Evolutionary conservation across 2,329 filamentous ascomycete species (phyloP).

Genomic region (Alternaria solani): DNA sequence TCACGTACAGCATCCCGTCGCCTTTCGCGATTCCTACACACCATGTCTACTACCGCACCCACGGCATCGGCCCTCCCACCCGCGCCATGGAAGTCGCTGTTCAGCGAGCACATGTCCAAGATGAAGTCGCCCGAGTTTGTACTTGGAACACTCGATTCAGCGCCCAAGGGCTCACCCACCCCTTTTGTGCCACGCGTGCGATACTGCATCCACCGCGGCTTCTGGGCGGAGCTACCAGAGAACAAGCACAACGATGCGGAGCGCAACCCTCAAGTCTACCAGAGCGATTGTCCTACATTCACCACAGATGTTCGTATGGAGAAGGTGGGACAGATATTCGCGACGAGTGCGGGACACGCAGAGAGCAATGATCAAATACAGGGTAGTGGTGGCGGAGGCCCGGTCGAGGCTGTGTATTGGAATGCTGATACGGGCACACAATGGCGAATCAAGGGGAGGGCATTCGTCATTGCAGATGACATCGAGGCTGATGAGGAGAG

Average conservation of each 20-base stretch:
- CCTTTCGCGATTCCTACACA: constrained; percentile 53
- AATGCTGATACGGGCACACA: constrained; percentile 73
- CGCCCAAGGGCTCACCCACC: constrained; percentile 52
- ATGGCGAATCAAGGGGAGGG: constrained; percentile 82
- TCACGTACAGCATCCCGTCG: constrained; percentile 45
- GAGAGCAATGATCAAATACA: constrained; percentile 52
- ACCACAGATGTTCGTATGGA: constrained; percentile 90
- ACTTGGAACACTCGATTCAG: constrained; percentile 58
- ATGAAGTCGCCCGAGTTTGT: constrained; percentile 61
- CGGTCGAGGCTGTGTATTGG: constrained; percentile 89
- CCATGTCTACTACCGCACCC: constrained; percentile 57
- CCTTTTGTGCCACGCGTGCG: constrained; percentile 67
- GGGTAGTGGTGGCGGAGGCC: constrained; percentile 69
- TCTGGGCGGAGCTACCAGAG: constrained; percentile 77
- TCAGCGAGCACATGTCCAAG: constrained; percentile 59
- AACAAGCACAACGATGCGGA: constrained; percentile 77
- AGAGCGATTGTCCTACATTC: constrained; percentile 80
- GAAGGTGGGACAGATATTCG: constrained; percentile 77
- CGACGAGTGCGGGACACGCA: constrained; percentile 58
- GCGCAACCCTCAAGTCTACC: constrained; percentile 73
- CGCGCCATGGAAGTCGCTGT: constrained; percentile 62
- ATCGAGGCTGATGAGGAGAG: constrained; percentile 64
- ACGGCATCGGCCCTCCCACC: constrained; percentile 47
- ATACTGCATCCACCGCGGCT: constrained; percentile 84
- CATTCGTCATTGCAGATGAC: constrained; percentile 77